Conservation (phyloP, 2,329 filamentous ascomycete species). For the Aspergillus sp. region DNA sequence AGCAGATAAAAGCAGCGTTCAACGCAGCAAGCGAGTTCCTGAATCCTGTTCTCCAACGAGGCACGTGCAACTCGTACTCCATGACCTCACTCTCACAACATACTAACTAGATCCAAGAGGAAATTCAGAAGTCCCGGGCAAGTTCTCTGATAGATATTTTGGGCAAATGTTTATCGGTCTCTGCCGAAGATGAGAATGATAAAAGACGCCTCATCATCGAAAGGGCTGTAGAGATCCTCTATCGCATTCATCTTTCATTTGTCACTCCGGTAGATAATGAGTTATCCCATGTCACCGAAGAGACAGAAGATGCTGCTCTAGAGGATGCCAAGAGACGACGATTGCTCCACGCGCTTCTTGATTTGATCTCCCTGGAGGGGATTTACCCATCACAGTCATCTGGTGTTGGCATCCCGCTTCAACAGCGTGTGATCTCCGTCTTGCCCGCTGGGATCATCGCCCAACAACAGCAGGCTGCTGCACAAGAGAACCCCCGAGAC, state of each 20-base stretch:
- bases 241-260: slow-evolving; percentile 34
- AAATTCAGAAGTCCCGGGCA: slow-evolving; percentile 35
- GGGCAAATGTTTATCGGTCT: slow-evolving; percentile 10
- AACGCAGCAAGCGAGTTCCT: slow-evolving; percentile 34
- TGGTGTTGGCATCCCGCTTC: slow-evolving; percentile 43
- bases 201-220: slow-evolving; percentile 29
- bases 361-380: slow-evolving; percentile 44
- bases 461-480: slow-evolving; percentile 23
- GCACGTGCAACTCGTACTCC: slow-evolving; percentile 28
- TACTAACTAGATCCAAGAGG: slow-evolving; percentile 36
- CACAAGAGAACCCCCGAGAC: slow-evolving; percentile 23
- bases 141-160: slow-evolving; percentile 36
- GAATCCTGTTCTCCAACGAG: slow-evolving; percentile 39
- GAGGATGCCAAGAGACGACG: slow-evolving; percentile 43
- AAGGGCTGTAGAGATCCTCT: slow-evolving; percentile 33
- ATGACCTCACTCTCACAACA: slow-evolving; percentile 4
- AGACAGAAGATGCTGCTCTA: slow-evolving; percentile 27
- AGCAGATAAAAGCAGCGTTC: slow-evolving; percentile 29
- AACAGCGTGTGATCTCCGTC: slow-evolving; percentile 43
- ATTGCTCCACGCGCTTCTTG: slow-evolving; percentile 39
- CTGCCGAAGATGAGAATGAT: slow-evolving; percentile 13
- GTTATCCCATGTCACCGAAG: not conserved
- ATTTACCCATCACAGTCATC: slow-evolving; percentile 43
- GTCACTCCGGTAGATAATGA: slow-evolving; percentile 18
- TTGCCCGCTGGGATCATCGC: slow-evolving; percentile 43